Conservation (phyloP, 352 stramenopile genomes). For the Phytopythium mirpurense region DNA sequence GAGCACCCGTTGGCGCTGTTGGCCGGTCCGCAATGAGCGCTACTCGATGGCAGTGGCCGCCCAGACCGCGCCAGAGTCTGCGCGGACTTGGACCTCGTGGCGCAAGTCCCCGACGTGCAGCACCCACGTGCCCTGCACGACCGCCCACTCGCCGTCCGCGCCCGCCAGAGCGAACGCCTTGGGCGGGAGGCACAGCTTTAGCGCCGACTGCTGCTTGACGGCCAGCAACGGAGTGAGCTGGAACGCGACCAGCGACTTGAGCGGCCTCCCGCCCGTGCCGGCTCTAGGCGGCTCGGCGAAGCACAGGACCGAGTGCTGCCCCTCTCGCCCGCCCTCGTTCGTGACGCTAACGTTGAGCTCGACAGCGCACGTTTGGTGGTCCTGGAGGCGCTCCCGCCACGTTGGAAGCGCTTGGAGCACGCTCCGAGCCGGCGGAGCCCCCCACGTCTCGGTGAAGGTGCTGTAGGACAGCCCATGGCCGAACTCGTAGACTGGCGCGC, state of each 20-base stretch:
- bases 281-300: constrained; percentile 28
- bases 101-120: constrained; percentile 24
- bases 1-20: too few species aligned
- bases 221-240: constrained; percentile 36
- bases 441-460: constrained; percentile 47
- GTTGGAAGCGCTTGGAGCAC: constrained; percentile 13
- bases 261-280: constrained; percentile 24
- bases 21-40: too few species aligned
- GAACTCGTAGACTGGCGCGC: constrained; percentile 62
- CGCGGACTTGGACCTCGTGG: constrained; percentile 21
- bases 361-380: constrained; percentile 9
- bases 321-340: constrained; percentile 35
- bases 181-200: constrained; percentile 28
- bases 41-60: too few species aligned
- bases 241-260: constrained; percentile 53
- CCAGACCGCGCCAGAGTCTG: too few species aligned
- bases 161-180: constrained; percentile 37
- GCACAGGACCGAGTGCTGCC: constrained; percentile 36
- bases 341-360: constrained; percentile 30
- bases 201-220: constrained; percentile 13
- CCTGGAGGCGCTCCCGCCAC: constrained; percentile 9
- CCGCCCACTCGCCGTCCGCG: constrained; percentile 27
- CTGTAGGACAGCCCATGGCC: constrained; percentile 81
- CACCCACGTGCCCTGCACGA: constrained; percentile 36
- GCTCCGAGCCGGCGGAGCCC: constrained; percentile 2